Conservation (phyloP, 2,329 filamentous ascomycete species). For the Exophiala aquamarina region DNA sequence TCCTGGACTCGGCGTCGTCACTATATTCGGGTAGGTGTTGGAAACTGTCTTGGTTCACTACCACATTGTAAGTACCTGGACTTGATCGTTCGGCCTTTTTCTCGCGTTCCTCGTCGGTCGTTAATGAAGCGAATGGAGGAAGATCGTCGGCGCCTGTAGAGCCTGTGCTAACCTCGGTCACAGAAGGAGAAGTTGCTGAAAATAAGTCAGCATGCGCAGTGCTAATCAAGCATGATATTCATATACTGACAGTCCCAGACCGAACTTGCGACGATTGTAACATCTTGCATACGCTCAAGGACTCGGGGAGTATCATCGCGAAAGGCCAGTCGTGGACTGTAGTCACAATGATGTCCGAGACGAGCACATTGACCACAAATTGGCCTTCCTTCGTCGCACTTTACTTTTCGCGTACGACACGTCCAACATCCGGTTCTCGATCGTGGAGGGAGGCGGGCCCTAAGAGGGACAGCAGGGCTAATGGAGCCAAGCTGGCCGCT, state of each 20-base stretch:
- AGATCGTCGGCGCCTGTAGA: slow-evolving; percentile 45
- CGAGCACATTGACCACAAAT: slow-evolving; percentile 58
- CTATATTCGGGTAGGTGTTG: slow-evolving; percentile 52
- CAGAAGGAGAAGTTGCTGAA: slow-evolving; percentile 33
- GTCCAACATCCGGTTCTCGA: slow-evolving; percentile 55
- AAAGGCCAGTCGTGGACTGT: slow-evolving; percentile 57
- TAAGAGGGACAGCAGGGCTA: slow-evolving; percentile 37
- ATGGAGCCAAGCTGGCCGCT: slow-evolving; percentile 31
- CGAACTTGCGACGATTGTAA: slow-evolving; percentile 51
- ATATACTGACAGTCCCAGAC: slow-evolving; percentile 56
- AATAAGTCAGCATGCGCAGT: slow-evolving; percentile 19
- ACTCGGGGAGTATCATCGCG: slow-evolving; percentile 54
- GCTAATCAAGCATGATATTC: slow-evolving; percentile 6
- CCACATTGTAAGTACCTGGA: slow-evolving; percentile 57
- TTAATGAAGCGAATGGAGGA: slow-evolving; percentile 54
- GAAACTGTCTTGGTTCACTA: slow-evolving; percentile 57
- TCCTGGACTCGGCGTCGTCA: slow-evolving; percentile 35
- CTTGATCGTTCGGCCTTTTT: slow-evolving; percentile 52
- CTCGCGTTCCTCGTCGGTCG: slow-evolving; percentile 59
- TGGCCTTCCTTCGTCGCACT: slow-evolving; percentile 58
- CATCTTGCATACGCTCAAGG: slow-evolving; percentile 52
- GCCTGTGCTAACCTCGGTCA: slow-evolving; percentile 31
- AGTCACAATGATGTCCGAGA: slow-evolving; percentile 58
- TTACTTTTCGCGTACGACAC: slow-evolving; percentile 40
- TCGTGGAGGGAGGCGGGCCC: slow-evolving; percentile 52